Conservation (phyloP, 2,329 filamentous ascomycete species). For the Nemania sp. region DNA sequence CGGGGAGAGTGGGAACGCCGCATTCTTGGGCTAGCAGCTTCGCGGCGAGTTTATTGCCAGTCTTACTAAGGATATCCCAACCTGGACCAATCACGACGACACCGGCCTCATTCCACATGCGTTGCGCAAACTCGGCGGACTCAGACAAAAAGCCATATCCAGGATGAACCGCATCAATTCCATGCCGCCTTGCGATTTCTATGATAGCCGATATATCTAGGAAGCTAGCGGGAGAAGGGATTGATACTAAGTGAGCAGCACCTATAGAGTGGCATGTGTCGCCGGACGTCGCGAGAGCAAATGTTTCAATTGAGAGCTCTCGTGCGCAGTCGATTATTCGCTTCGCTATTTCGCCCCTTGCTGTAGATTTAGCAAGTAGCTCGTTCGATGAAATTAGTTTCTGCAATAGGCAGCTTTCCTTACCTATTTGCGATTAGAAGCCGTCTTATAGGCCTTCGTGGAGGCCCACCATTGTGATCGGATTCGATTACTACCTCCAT, state of each 20-base stretch:
- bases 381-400: neutral
- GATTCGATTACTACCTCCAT: neutral
- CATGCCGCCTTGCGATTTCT: constrained; percentile 52
- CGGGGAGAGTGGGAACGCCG: constrained; percentile 56
- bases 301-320: constrained; percentile 37
- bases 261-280: constrained; percentile 31
- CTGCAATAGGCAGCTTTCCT: neutral
- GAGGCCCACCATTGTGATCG: constrained; percentile 8
- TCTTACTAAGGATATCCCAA: constrained; percentile 62
- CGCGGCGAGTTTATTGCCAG: constrained; percentile 43
- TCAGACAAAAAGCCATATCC: constrained; percentile 75
- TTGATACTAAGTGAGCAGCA: constrained; percentile 25
- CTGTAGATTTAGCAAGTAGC: neutral
- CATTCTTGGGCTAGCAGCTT: constrained; percentile 56
- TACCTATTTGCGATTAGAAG: constrained; percentile 38
- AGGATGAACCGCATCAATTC: constrained; percentile 64
- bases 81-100: constrained; percentile 70
- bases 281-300: constrained; percentile 29
- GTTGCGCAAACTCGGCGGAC: constrained; percentile 69
- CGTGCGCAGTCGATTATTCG: constrained; percentile 35
- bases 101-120: constrained; percentile 60
- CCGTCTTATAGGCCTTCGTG: constrained; percentile 29
- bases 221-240: constrained; percentile 30
- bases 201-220: constrained; percentile 29
- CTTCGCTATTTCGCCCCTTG: constrained; percentile 38